Evolutionary conservation across 2,329 filamentous ascomycete species (phyloP).

Genomic region (Penicillium sclerotiorum): DNA sequence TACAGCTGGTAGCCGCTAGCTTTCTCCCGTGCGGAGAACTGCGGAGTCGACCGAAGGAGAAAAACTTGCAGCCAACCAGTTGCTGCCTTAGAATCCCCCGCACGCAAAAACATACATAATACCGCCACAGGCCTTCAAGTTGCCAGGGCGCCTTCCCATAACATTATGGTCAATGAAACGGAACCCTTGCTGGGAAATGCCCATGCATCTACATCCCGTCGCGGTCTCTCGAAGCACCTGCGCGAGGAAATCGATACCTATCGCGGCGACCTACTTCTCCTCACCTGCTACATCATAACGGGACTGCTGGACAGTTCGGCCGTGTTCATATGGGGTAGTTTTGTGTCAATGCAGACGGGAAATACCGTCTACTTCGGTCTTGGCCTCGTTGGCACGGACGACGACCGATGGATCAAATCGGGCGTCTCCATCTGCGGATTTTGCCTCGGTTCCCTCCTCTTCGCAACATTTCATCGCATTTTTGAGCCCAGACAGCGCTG

Average conservation of each 20-base stretch:
- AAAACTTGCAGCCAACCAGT: not conserved
- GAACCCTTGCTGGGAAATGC: constrained; percentile 16
- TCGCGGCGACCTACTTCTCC: constrained; percentile 68
- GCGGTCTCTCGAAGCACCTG: constrained; percentile 9
- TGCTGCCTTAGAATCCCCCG: too few relatives aligned
- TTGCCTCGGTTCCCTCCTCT: constrained; percentile 71
- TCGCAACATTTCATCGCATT: constrained; percentile 67
- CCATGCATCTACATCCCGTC: too few relatives aligned
- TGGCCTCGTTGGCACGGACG: constrained; percentile 60
- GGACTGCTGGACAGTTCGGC: constrained; percentile 76
- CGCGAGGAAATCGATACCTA: constrained; percentile 57
- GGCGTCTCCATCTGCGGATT: constrained; percentile 70
- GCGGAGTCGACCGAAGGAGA: not conserved
- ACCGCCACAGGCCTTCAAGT: not conserved
- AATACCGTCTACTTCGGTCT: constrained; percentile 81
- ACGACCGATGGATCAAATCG: constrained; percentile 69
- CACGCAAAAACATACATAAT: not conserved
- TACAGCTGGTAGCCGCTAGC: not conserved
- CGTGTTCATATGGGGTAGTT: constrained; percentile 76
- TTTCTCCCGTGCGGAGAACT: not conserved
- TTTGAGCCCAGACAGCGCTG: constrained; percentile 46
- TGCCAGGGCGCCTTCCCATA: not conserved
- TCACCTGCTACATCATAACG: constrained; percentile 75
- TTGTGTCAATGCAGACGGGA: constrained; percentile 84
- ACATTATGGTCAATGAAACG: constrained; percentile 13